phyloP scores from a whole-genome alignment of 495 filamentous ascomycete genomes.

The Neurospora intermedia region DNA sequence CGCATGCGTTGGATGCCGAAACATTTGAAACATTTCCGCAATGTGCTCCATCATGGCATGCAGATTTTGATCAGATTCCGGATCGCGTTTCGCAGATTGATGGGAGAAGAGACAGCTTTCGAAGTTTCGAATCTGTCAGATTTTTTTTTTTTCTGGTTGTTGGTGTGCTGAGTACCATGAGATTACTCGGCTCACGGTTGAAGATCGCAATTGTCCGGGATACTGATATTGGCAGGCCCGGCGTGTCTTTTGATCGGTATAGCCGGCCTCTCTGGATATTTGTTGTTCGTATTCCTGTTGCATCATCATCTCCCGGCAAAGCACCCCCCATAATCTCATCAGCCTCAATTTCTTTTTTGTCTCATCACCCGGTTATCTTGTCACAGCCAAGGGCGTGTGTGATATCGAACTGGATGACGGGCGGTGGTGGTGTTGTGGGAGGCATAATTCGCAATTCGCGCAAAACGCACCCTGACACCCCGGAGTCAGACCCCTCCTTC shows the following conservation, averaged over 20 bases:
- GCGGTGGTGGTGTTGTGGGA: neutral
- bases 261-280: neutral
- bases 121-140: neutral
- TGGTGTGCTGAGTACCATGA: neutral
- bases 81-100: neutral
- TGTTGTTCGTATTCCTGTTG: neutral
- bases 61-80: neutral
- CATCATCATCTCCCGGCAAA: neutral
- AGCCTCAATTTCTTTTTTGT: neutral
- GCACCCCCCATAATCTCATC: neutral
- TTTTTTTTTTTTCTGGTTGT: neutral
- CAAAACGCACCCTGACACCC: neutral
- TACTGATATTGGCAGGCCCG: neutral
- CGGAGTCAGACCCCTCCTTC: neutral
- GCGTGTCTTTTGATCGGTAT: neutral
- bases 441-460: neutral
- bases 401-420: neutral
- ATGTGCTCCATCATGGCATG: neutral
- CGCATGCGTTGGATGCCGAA: neutral
- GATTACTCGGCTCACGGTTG: neutral
- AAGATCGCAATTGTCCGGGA: constrained; percentile 1
- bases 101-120: neutral
- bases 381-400: neutral
- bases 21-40: neutral
- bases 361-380: neutral